A percentile compares a stretch with the other conserved stretches of the same genome.
Conservation (phyloP, 2,329 filamentous ascomycete genomes). For the Cladophialophora yegresii region DNA sequence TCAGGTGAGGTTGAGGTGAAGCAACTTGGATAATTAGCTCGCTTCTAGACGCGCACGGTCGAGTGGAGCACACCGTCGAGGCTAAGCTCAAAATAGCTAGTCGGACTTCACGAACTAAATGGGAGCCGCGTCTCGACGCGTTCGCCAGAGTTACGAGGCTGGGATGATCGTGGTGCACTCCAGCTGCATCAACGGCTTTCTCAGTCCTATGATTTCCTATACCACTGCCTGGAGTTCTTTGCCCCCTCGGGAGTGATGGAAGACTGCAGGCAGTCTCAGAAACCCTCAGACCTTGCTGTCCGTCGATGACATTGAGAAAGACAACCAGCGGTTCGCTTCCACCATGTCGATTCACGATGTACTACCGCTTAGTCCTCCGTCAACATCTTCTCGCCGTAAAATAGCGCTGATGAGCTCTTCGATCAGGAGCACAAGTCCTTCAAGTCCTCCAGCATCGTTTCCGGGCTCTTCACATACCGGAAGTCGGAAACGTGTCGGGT, state of each 20-base stretch:
- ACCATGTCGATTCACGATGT: slow-evolving; percentile 33
- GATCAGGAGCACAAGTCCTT: slow-evolving; percentile 16
- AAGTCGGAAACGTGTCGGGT: slow-evolving; percentile 60
- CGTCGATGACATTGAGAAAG: slow-evolving; percentile 1
- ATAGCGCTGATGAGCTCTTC: slow-evolving; percentile 5
- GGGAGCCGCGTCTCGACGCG: slow-evolving; percentile 14
- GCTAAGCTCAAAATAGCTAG: neutral
- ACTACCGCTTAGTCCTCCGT: slow-evolving; percentile 38
- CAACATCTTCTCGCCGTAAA: slow-evolving; percentile 32
- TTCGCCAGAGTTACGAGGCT: slow-evolving; percentile 7
- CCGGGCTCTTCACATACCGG: slow-evolving; percentile 24
- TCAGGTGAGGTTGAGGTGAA: neutral
- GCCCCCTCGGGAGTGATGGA: neutral
- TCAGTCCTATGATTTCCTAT: neutral
- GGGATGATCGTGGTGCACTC: neutral
- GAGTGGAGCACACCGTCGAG: neutral
- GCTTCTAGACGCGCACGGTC: neutral
- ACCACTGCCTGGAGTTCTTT: neutral
- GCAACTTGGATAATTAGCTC: neutral
- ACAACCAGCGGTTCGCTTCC: neutral
- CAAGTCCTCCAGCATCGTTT: slow-evolving; percentile 27
- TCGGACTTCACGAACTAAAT: neutral
- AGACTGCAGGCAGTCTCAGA: slow-evolving; percentile 27
- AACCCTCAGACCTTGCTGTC: neutral
- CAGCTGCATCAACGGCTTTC: neutral